Evolutionary conservation across 768 basidiomycete species (phyloP).

Genomic region (Amanita pseudoporphyria): DNA sequence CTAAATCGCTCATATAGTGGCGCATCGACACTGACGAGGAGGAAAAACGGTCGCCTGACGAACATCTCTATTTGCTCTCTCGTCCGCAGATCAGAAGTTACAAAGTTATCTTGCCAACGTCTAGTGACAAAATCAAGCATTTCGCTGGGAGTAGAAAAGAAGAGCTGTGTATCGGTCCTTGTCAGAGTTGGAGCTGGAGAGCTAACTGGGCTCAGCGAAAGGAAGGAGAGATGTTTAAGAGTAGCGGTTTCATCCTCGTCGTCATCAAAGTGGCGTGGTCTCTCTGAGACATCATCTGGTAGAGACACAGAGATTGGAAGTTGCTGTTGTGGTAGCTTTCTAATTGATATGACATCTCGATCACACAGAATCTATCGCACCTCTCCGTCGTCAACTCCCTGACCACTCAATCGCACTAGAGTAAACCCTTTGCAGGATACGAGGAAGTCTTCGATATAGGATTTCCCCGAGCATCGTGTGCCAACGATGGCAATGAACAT

Average conservation of each 20-base stretch:
- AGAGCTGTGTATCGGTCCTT: slow-evolving; percentile 15
- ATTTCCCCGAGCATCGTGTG: slow-evolving; percentile 52
- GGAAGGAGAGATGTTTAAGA: slow-evolving; percentile 29
- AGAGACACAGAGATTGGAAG: not conserved
- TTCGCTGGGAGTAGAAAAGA: slow-evolving; percentile 37
- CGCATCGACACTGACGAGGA: slow-evolving; percentile 78
- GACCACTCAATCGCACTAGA: slow-evolving; percentile 22
- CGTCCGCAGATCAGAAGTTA: slow-evolving; percentile 64
- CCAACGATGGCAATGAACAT: slow-evolving; percentile 70
- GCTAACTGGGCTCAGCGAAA: slow-evolving; percentile 26
- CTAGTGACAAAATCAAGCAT: slow-evolving; percentile 70
- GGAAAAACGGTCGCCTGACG: slow-evolving; percentile 80
- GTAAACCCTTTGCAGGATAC: slow-evolving; percentile 47
- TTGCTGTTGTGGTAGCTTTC: not conserved
- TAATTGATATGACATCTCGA: not conserved
- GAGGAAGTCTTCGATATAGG: slow-evolving; percentile 50
- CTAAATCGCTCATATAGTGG: slow-evolving; percentile 62
- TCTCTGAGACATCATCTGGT: slow-evolving; percentile 1
- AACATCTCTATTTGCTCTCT: slow-evolving; percentile 55
- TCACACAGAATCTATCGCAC: not conserved
- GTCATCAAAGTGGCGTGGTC: not conserved
- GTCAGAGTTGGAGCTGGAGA: slow-evolving; percentile 18
- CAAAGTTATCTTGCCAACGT: slow-evolving; percentile 73
- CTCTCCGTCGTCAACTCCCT: not conserved
- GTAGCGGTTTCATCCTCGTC: not conserved